phyloP scores from a whole-genome alignment of 2,329 filamentous ascomycete genomes.

The Alternaria gansuensis region DNA sequence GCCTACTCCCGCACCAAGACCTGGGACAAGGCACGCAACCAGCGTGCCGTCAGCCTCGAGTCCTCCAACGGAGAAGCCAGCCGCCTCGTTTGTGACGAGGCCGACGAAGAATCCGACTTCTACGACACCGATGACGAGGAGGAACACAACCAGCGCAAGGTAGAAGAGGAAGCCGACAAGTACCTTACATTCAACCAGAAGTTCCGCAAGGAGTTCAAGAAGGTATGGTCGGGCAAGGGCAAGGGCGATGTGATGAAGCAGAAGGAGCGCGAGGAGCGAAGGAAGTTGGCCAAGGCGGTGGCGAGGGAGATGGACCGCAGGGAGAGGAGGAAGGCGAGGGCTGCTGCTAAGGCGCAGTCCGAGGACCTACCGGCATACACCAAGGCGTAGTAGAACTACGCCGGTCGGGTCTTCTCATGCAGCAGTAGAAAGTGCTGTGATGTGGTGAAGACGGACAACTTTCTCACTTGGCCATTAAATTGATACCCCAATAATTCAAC shows the following conservation, averaged over 20 bases:
- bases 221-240: constrained; percentile 44
- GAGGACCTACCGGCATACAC: constrained; percentile 39
- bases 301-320: constrained; percentile 41
- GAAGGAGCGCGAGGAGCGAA: constrained; percentile 45
- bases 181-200: constrained; percentile 43
- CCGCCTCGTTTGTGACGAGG: constrained; percentile 21
- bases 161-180: constrained; percentile 41
- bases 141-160: constrained; percentile 41
- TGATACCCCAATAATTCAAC: constrained; percentile 7
- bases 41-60: constrained; percentile 36
- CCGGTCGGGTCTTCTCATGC: neutral
- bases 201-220: constrained; percentile 44
- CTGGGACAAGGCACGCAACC: constrained; percentile 44
- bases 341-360: constrained; percentile 30
- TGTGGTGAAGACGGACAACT: constrained; percentile 3
- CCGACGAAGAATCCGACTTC: constrained; percentile 38
- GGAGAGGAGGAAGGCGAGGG: constrained; percentile 38
- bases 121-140: constrained; percentile 46
- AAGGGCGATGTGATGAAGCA: constrained; percentile 38
- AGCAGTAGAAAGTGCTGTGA: neutral
- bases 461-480: constrained; percentile 19
- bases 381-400: constrained; percentile 25
- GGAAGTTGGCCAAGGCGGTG: constrained; percentile 45
- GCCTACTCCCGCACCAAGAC: constrained; percentile 45
- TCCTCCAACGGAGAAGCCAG: constrained; percentile 28